Conservation (phyloP, 2,329 filamentous ascomycete species). For the Monosporascus ibericus region DNA sequence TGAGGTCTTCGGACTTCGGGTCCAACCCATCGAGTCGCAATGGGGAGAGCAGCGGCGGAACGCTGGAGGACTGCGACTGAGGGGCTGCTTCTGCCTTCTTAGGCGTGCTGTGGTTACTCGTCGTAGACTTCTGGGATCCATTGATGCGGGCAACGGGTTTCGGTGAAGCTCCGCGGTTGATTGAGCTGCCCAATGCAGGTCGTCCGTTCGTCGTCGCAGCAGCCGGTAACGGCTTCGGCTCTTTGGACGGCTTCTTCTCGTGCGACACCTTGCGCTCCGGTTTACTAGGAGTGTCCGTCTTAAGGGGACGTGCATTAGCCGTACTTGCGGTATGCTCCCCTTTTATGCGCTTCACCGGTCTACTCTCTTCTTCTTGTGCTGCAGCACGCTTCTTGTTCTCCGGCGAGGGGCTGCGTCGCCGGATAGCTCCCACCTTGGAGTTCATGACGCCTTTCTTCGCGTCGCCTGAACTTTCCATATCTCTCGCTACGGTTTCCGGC, state of each 20-base stretch:
- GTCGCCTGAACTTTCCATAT: slow-evolving; percentile 19
- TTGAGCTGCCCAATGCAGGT: slow-evolving; percentile 11
- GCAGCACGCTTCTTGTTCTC: slow-evolving; percentile 41
- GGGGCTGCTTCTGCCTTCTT: slow-evolving; percentile 30
- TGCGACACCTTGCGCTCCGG: slow-evolving; percentile 13
- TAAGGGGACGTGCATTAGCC: slow-evolving; percentile 11
- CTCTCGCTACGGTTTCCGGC: slow-evolving; percentile 11
- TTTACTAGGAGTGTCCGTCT: slow-evolving; percentile 16
- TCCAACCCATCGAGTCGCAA: slow-evolving; percentile 39
- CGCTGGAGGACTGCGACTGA: slow-evolving; percentile 28
- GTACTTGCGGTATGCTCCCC: slow-evolving; percentile 28
- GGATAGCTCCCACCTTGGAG: slow-evolving; percentile 21
- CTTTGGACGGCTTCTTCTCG: slow-evolving; percentile 17
- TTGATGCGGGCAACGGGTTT: slow-evolving; percentile 36
- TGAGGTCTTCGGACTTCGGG: slow-evolving; percentile 25
- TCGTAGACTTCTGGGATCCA: slow-evolving; percentile 29
- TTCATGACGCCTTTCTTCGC: slow-evolving; percentile 14
- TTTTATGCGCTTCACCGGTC: slow-evolving; percentile 41
- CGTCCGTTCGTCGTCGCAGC: slow-evolving; percentile 18
- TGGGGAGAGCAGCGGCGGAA: slow-evolving; percentile 50
- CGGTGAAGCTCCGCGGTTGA: slow-evolving; percentile 26
- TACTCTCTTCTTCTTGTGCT: slow-evolving; percentile 36
- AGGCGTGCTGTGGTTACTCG: slow-evolving; percentile 30
- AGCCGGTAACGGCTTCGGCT: slow-evolving; percentile 13
- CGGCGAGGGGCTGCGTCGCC: slow-evolving; percentile 32